These are phyloP conservation scores for Beauveria bassiana DNA, from an alignment of 2,329 filamentous ascomycete genomes.

Conservation along the genomic window DNA sequence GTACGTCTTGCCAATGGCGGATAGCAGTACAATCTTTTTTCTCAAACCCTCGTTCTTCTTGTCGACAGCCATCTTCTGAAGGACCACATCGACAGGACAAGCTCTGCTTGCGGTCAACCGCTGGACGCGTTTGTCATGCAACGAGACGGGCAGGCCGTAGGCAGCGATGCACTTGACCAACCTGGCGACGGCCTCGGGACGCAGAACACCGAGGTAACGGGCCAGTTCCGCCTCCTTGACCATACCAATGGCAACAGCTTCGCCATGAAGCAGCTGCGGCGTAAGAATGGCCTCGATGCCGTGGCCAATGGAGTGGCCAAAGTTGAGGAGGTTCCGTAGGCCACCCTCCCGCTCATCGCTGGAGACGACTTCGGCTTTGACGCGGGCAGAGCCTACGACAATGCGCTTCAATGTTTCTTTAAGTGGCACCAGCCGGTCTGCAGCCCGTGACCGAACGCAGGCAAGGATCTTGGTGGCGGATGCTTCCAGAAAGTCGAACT, in stretches of 20 bases:
- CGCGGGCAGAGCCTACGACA: constrained; percentile 81
- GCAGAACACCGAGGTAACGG: constrained; percentile 76
- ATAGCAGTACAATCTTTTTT: constrained; percentile 92
- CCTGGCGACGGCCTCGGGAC: constrained; percentile 79
- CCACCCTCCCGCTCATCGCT: constrained; percentile 92
- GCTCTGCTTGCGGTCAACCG: constrained; percentile 78
- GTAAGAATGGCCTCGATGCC: constrained; percentile 93
- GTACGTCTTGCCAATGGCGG: constrained; percentile 79
- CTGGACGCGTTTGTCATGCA: constrained; percentile 75
- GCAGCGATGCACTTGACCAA: constrained; percentile 90
- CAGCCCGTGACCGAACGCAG: constrained; percentile 25
- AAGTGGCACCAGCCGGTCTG: constrained; percentile 62
- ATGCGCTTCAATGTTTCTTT: constrained; percentile 64
- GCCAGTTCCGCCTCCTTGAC: constrained; percentile 94
- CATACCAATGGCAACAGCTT: constrained; percentile 96
- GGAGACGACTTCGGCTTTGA: constrained; percentile 92
- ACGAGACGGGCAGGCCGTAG: constrained; percentile 79
- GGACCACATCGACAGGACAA: constrained; percentile 76
- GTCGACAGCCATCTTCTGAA: constrained; percentile 93
- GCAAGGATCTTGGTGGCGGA: constrained; percentile 68
- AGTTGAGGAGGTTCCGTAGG: constrained; percentile 89
- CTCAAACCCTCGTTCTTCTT: constrained; percentile 96
- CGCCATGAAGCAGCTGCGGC: constrained; percentile 89
- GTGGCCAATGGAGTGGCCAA: constrained; percentile 96
- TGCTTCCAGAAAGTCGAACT: constrained; percentile 77